Base-by-base conservation (phyloP, 257 asterid genomes). In the Henckelia pumila region DNA sequence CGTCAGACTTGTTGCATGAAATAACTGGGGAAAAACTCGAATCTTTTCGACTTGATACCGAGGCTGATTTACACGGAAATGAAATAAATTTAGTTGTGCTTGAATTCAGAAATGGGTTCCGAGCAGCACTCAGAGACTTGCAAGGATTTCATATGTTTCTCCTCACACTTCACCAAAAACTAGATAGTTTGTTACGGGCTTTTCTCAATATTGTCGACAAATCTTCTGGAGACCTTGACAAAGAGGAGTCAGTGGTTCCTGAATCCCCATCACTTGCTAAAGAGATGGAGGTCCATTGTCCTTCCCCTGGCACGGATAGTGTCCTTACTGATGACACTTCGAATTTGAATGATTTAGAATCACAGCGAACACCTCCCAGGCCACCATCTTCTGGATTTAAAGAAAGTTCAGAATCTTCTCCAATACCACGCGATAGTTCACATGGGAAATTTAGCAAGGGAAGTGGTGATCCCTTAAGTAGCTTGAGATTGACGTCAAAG, bases 61-160 rank as follows among this genome's bases (percentile, higher is more conserved):
- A 61, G 53, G 65, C 70, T 66, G 83, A 68, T 67, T 55, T 75
- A 19, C 69, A 64, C 33, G 78, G 73, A 68, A 66, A 73, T 73
- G 94, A 88, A 55, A 80, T 79, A 88, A 47, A 68, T 71, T 76
- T 87, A 16, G 79, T 80, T 62, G 92, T 86, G 66, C 86, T 84
- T 61, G 83, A 77, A 71, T 91, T 94, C 69, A 85, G 95, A 61
- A 81, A 85, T 53, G 97, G 99, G 23, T 94, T 94, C 68, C 92
- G 96, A 64, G 89, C 99, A 67, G 95, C 96, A 35, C 77, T 91
- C 13, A 80, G 95, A 32, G 99, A 94, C 70, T 74, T 94, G 84
- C 95, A 94, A 80, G 97, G 97, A 65, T 94, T 88, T 85, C 99
- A 94, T 59, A 91, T 94, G 62, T 94, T 94, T 76, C 86, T 94